Evolutionary conservation across 2,329 filamentous ascomycete species (phyloP), one percentile per base, ranked within the genome.

Genomic region (Aspergillus ochraceoroseus): DNA sequence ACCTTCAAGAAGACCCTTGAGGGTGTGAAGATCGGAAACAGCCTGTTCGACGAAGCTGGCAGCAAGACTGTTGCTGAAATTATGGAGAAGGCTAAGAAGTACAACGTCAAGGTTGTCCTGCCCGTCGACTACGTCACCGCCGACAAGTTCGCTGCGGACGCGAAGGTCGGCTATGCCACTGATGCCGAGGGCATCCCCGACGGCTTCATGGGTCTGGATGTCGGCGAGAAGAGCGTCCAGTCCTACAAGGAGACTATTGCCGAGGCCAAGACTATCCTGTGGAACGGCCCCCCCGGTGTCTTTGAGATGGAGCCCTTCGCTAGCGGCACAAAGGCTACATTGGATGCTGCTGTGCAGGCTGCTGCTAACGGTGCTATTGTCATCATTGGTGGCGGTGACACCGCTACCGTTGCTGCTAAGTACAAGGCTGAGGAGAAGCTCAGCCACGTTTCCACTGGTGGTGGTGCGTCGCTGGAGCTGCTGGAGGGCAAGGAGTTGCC

Each of bases 1-100:
- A 98, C 92, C 58, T 98, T 98, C 80, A 96, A 96, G 80, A 98
- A 98, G 80, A 90, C 87, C n/a, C 79, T 96, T 42, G 80, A 95
- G 71, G 76, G 79, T 64, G 82, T 96, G 61, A 78, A 82, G 68
- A 98, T 98, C 54, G 92, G 92, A 47, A 82, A 82, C 74, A 92
- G 74, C 37, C 78, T 98, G 59, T 98, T 94, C 65, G 92, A 98
- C 59, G 87, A 95, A 75, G 83, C 83, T 37, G 92, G 92, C 56
- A 79, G 84, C 75, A 87, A 95, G 81, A 95, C 86, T 28, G 90
- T 96, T 44, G 80, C 76, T 48, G 75, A 85, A 58, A 79, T 98
- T 51, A 77, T 95, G 49, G 83, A 90, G 71, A 98, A 96, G 82
- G 92, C 94, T 57, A 88, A 95, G 83, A 82, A 83, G 74, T 86